These are phyloP conservation scores for Gaeumannomyces sp. DNA, from an alignment of 2,329 filamentous ascomycete genomes.

Conservation along the genomic window DNA sequence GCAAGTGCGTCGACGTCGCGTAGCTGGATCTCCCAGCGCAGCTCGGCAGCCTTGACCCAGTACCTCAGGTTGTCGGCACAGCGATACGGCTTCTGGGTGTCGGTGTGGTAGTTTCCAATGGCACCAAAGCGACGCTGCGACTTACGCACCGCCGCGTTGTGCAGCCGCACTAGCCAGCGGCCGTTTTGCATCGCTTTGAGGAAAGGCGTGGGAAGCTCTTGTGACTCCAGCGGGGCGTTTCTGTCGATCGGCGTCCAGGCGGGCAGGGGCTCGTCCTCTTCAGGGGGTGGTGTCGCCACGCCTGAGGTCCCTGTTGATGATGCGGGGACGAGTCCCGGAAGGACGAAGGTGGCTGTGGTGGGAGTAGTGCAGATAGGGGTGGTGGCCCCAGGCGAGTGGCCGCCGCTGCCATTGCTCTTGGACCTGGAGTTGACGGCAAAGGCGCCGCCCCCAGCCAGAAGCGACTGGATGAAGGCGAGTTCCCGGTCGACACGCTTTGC, in stretches of 20 bases:
- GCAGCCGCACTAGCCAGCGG: conserved; percentile 73
- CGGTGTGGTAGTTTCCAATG: conserved; percentile 84
- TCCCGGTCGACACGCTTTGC: conserved; percentile 66
- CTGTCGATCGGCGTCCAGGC: conserved; percentile 56
- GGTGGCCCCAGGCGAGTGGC: neutral
- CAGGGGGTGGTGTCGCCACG: neutral
- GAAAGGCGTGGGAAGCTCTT: conserved; percentile 64
- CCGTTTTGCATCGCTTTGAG: conserved; percentile 71
- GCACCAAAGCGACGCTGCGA: conserved; percentile 82
- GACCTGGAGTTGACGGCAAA: neutral
- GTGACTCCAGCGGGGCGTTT: conserved; percentile 14
- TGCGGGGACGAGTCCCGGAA: neutral
- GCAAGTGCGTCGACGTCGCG: conserved; percentile 73
- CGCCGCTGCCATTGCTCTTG: neutral
- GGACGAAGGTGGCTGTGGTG: conserved; percentile 12
- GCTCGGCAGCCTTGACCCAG: conserved; percentile 93
- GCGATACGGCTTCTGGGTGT: conserved; percentile 91
- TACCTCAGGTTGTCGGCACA: conserved; percentile 89
- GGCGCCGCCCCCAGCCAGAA: conserved; percentile 33
- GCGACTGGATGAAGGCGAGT: conserved; percentile 71
- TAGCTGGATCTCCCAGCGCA: conserved; percentile 84
- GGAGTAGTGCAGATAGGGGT: conserved; percentile 14
- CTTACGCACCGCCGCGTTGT: conserved; percentile 82
- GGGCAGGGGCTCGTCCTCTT: conserved; percentile 44
- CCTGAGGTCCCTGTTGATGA: conserved; percentile 4